A percentile compares a stretch with the other conserved stretches of the same genome.
These are phyloP conservation scores for Geosmithia morbida DNA, from an alignment of 2,329 filamentous ascomycete species.

Conservation along the genomic window DNA sequence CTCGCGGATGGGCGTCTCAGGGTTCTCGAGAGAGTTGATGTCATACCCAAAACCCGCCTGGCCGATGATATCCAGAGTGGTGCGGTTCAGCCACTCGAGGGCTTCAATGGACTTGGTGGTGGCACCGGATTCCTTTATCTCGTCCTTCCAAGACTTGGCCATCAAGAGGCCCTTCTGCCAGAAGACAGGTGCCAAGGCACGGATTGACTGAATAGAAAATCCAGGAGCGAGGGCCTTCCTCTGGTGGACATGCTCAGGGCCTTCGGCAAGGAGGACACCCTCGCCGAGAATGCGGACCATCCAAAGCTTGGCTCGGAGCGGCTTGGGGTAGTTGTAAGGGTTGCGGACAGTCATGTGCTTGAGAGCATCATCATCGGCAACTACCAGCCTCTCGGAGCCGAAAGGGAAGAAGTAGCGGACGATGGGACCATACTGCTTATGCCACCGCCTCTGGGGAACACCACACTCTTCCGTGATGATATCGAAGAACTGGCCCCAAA, in stretches of 20 bases:
- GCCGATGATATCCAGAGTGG: slow-evolving; percentile 27
- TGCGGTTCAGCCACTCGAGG: slow-evolving; percentile 26
- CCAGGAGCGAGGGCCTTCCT: slow-evolving; percentile 1
- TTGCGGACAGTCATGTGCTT: slow-evolving; percentile 27
- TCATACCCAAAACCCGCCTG: slow-evolving; percentile 24
- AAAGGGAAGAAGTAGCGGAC: slow-evolving; percentile 31
- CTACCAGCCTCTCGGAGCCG: slow-evolving; percentile 24
- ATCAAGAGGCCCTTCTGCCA: slow-evolving; percentile 24
- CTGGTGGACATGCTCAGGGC: slow-evolving; percentile 23
- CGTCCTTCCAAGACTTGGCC: slow-evolving; percentile 24
- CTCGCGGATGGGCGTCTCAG: slow-evolving; percentile 19
- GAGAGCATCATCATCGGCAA: slow-evolving; percentile 26
- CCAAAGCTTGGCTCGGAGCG: slow-evolving; percentile 20
- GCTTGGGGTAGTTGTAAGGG: slow-evolving; percentile 23
- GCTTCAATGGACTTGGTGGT: slow-evolving; percentile 18
- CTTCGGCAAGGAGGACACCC: slow-evolving; percentile 25
- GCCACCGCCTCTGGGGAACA: slow-evolving; percentile 25
- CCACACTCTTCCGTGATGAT: slow-evolving; percentile 26
- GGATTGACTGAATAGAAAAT: slow-evolving; percentile 22
- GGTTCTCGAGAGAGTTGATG: slow-evolving; percentile 21
- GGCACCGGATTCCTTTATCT: slow-evolving; percentile 14
- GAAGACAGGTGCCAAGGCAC: slow-evolving; percentile 20
- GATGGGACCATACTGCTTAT: slow-evolving; percentile 22
- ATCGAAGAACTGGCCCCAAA: slow-evolving; percentile 26
- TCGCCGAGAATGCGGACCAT: slow-evolving; percentile 28